A percentile compares a stretch with the other conserved stretches of the same genome.
phyloP scores from a whole-genome alignment of 1,284 basidiomycete species.

The Rhodotorula mucilaginosa region DNA sequence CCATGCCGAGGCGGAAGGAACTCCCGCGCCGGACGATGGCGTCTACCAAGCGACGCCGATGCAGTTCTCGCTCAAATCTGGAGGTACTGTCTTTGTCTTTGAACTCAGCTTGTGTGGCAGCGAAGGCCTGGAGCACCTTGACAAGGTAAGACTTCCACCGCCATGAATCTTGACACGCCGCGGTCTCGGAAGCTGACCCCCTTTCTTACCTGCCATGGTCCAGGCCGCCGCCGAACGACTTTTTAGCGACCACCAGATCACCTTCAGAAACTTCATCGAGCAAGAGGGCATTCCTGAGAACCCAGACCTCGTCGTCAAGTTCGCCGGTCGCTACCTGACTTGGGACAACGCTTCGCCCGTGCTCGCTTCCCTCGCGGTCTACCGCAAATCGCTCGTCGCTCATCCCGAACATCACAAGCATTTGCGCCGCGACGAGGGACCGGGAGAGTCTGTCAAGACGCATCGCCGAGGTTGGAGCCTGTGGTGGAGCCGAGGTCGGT shows the following conservation, averaged over 20 bases:
- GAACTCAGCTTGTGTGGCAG: slow-evolving; percentile 53
- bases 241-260: slow-evolving; percentile 53
- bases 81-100: slow-evolving; percentile 52
- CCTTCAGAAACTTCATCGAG: slow-evolving; percentile 55
- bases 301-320: slow-evolving; percentile 54
- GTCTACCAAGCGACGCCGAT: slow-evolving; percentile 32
- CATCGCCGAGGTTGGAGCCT: slow-evolving; percentile 30
- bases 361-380: slow-evolving; percentile 54
- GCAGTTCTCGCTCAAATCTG: slow-evolving; percentile 53
- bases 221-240: slow-evolving; percentile 45
- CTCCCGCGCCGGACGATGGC: slow-evolving; percentile 19
- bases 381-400: slow-evolving; percentile 51
- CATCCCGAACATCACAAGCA: slow-evolving; percentile 36
- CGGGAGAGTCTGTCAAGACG: not conserved
- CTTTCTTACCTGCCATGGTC: not conserved
- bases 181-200: no score
- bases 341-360: slow-evolving; percentile 56
- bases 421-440: not conserved
- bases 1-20: slow-evolving; percentile 21
- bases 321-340: slow-evolving; percentile 53
- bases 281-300: slow-evolving; percentile 54
- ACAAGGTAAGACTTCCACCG: slow-evolving; percentile 25
- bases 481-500: slow-evolving; percentile 32
- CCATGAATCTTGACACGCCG: not conserved
- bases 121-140: slow-evolving; percentile 45